Evolutionary conservation across 2,329 filamentous ascomycete genomes (phyloP).

Genomic region (Sarocladium oryzae): DNA sequence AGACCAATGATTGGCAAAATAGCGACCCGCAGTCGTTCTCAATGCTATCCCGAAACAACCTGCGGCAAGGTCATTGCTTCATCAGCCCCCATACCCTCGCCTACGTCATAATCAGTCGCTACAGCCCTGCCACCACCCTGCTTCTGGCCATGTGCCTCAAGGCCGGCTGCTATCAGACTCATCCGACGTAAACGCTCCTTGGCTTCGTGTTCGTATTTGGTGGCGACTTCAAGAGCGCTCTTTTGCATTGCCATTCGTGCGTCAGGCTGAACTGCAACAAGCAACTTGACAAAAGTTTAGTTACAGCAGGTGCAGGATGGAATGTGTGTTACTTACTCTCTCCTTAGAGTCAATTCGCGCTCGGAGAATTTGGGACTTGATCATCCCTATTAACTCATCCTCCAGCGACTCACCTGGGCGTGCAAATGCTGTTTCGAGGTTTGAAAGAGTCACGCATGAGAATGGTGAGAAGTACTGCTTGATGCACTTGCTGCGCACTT

Average conservation of each 20-base stretch:
- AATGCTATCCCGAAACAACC: background rate
- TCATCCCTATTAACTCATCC: conserved; percentile 71
- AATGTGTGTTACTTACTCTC: conserved; percentile 39
- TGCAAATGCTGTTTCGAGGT: conserved; percentile 71
- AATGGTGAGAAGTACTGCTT: conserved; percentile 90
- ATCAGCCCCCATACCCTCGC: background rate
- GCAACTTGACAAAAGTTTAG: conserved; percentile 40
- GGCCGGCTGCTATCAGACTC: conserved; percentile 65
- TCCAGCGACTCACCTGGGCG: conserved; percentile 57
- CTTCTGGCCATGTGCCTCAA: conserved; percentile 34
- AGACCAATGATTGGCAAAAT: background rate
- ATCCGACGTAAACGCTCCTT: conserved; percentile 72
- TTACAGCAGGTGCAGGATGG: conserved; percentile 6
- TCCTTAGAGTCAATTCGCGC: conserved; percentile 75
- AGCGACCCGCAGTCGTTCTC: background rate
- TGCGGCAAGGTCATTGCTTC: background rate
- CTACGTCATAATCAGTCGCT: background rate
- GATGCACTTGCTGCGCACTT: conserved; percentile 85
- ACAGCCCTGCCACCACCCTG: background rate
- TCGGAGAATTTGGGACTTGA: conserved; percentile 41
- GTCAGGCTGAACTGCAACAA: conserved; percentile 65
- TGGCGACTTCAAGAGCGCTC: conserved; percentile 60
- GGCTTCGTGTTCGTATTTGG: conserved; percentile 67
- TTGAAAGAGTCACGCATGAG: conserved; percentile 74
- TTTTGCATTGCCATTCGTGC: conserved; percentile 64